Evolutionary conservation across 169 alveolate species (phyloP).

Genomic region (Blepharisma undulans): DNA sequence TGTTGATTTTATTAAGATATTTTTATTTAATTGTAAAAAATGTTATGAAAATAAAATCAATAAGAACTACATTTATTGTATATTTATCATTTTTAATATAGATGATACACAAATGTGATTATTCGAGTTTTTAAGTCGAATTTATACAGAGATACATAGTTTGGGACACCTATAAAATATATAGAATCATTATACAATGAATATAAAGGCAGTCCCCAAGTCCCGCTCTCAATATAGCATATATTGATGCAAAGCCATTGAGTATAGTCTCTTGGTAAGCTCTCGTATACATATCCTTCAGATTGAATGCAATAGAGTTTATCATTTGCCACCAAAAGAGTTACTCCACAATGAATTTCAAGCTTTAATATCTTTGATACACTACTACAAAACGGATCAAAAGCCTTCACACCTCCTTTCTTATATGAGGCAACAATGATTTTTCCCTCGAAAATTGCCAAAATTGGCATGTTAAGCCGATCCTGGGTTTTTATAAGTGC

Average conservation of each 20-base stretch:
- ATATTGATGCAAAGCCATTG: background rate
- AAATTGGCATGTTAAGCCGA: too few species aligned
- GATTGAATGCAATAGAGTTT: background rate
- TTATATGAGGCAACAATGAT: background rate
- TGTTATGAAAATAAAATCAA: too few species aligned
- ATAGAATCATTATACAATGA: background rate
- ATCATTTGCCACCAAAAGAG: background rate
- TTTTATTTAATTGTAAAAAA: too few species aligned
- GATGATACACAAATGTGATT: background rate
- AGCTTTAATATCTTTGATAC: background rate
- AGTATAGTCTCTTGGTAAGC: background rate
- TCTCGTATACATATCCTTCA: background rate
- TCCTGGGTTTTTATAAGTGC: background rate
- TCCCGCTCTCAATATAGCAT: background rate
- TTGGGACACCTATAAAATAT: background rate
- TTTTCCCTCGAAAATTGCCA: background rate
- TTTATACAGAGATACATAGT: background rate
- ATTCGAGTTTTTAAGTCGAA: background rate
- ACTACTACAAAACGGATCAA: background rate
- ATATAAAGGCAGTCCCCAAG: background rate
- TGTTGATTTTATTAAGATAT: too few species aligned
- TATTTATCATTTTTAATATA: too few species aligned
- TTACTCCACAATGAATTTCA: background rate
- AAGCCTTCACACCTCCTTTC: background rate
- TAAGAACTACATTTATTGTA: too few species aligned